Conservation (phyloP, 2,329 filamentous ascomycete genomes). For the Pestalotiopsis sp. region DNA sequence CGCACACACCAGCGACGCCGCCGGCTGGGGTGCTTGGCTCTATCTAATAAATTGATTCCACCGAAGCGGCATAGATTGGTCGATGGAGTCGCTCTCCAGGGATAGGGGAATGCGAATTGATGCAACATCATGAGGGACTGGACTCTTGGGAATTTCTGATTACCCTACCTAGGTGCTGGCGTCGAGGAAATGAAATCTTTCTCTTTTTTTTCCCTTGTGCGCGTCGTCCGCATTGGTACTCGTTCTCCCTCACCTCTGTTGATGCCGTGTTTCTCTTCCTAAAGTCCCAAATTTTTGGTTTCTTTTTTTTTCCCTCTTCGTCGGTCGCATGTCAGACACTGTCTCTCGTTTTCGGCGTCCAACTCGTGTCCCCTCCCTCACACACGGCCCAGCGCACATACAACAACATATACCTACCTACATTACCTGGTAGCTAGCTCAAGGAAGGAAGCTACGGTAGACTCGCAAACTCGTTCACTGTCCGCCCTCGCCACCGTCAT, state of each 20-base stretch:
- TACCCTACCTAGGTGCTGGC: background rate
- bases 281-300: background rate
- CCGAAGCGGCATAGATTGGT: slow-evolving; percentile 14
- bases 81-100: background rate
- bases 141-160: background rate
- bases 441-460: background rate
- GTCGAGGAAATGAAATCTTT: background rate
- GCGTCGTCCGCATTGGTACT: background rate
- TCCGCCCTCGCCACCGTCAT: background rate
- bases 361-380: background rate
- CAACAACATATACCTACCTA: background rate
- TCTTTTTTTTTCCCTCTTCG: background rate
- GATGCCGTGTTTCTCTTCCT: slow-evolving; percentile 6
- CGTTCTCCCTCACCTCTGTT: slow-evolving; percentile 1
- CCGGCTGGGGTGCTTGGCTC: background rate
- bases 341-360: slow-evolving; percentile 8
- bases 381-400: background rate
- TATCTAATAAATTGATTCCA: slow-evolving; percentile 14
- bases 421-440: background rate
- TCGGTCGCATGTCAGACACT: slow-evolving; percentile 6
- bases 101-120: slow-evolving; percentile 14
- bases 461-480: background rate
- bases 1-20: slow-evolving; percentile 9
- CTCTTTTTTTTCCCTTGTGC: background rate
- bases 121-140: slow-evolving; percentile 4